Base-by-base conservation (phyloP, 2,329 filamentous ascomycete genomes). In the Colletotrichum scovillei region DNA sequence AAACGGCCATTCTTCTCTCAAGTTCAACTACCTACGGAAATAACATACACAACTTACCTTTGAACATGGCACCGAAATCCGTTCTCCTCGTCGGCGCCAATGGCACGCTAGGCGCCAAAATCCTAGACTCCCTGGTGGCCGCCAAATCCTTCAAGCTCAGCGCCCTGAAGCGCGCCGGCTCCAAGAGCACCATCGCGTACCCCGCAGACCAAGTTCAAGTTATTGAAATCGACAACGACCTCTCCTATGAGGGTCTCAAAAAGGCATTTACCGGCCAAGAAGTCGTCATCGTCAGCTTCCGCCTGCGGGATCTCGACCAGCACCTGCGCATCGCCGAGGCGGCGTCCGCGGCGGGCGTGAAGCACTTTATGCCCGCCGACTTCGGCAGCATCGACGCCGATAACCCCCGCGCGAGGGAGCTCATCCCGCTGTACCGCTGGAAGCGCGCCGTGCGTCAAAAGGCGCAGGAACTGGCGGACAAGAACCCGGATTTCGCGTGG, bases 331-430 rank as follows among this genome's bases (percentile, higher is more conserved):
- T 84, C 59, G 81, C 80, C 35, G 77, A 82, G 53, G 83, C 83
- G 8, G 82, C 82, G 1, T 80, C 78, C 7, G 79, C 79, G 0
- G 81, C 80, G 0, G 81, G 80, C 22, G 82, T 85, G 11, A 75
- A 74, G 74, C 80, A 83, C 59, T 79, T 83, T 67, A 80, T 85
- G 72, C 83, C 83, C 28, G 82, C 83, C 70, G 83, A 85, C 77
- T 85, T 81, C 70, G 83, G 83, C 64, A 84, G 82, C 78, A 82
- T 81, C 56, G 83, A 85, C 74, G 79, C 82, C 53, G 79, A 77
- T 67, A 81, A 78, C 72, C 46, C 72, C 63, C 76, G 77, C 22
- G 82, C 82, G 8, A 77, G 79, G 69, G 77, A 81, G 76, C 79
- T 85, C 49, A 80, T 84, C 12, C 79, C 78, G 28, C 77, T 84